These are phyloP conservation scores for Umbelopsis isabellina DNA, from an alignment of 192 early-diverging fungal genomes.

Conservation along the genomic window DNA sequence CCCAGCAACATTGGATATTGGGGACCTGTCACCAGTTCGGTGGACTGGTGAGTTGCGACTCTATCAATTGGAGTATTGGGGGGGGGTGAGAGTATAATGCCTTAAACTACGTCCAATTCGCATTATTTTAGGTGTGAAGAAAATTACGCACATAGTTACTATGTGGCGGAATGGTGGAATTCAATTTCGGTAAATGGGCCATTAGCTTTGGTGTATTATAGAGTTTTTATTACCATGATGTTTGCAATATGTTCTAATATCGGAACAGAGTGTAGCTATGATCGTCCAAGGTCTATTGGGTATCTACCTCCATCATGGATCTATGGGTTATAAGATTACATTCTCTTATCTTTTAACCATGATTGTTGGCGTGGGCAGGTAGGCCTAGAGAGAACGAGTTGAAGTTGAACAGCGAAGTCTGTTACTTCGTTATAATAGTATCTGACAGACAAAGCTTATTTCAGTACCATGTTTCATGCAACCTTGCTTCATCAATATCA, in stretches of 20 bases:
- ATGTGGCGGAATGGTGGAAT: slow-evolving; percentile 43
- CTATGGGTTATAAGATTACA: slow-evolving; percentile 27
- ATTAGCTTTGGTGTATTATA: background rate
- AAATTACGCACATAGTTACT: slow-evolving; percentile 36
- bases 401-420: background rate
- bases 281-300: slow-evolving; percentile 28
- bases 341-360: slow-evolving; percentile 31
- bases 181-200: slow-evolving; percentile 33
- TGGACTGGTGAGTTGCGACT: slow-evolving; percentile 30
- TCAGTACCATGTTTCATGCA: slow-evolving; percentile 33
- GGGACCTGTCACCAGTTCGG: slow-evolving; percentile 38
- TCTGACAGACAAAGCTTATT: background rate
- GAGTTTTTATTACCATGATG: background rate
- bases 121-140: slow-evolving; percentile 32
- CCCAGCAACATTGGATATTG: slow-evolving; percentile 27
- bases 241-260: background rate
- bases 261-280: slow-evolving; percentile 35
- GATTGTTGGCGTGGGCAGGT: slow-evolving; percentile 38
- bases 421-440: background rate
- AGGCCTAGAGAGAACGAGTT: background rate
- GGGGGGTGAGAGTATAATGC: background rate
- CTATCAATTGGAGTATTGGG: background rate
- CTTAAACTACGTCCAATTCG: slow-evolving; percentile 4
- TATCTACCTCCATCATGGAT: slow-evolving; percentile 25
- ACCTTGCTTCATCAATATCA: slow-evolving; percentile 36